Evolutionary conservation across 768 basidiomycete species (phyloP).

Genomic region (Lactarius evosmus): DNA sequence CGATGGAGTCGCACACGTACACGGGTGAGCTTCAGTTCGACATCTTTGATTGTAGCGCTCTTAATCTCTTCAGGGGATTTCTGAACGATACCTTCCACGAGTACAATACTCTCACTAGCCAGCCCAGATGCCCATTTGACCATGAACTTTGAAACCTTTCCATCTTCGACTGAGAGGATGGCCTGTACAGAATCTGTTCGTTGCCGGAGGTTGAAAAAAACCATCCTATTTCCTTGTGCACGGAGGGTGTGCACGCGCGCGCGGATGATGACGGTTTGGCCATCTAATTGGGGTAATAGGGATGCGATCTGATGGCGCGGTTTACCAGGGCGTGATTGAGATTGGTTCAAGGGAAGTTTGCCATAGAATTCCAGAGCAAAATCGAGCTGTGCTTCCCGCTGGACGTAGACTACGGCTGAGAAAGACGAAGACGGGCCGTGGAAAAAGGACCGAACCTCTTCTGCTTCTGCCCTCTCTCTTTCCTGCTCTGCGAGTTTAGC

Average conservation of each 20-base stretch:
- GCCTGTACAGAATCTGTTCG: constrained; percentile 85
- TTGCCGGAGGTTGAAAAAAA: constrained; percentile 90
- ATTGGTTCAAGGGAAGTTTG: constrained; percentile 85
- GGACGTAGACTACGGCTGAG: background rate
- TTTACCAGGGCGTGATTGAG: constrained; percentile 66
- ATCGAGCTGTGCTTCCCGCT: constrained; percentile 49
- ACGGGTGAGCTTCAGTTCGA: constrained; percentile 82
- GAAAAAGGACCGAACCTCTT: constrained; percentile 45
- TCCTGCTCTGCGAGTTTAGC: constrained; percentile 75
- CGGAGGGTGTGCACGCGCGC: constrained; percentile 90
- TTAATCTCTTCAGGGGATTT: constrained; percentile 84
- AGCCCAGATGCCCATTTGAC: constrained; percentile 83
- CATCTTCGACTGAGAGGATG: constrained; percentile 65
- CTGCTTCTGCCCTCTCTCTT: constrained; percentile 60
- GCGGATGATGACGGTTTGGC: constrained; percentile 75
- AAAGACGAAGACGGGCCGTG: background rate
- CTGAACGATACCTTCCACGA: constrained; percentile 81
- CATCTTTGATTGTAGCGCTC: constrained; percentile 82
- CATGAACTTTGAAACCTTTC: constrained; percentile 94
- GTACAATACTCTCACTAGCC: constrained; percentile 84
- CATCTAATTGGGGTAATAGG: constrained; percentile 60
- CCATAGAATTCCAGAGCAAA: constrained; percentile 81
- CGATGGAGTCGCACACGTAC: constrained; percentile 40
- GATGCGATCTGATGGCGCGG: constrained; percentile 61
- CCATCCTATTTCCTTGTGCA: constrained; percentile 93